Base-by-base conservation (phyloP, 371 early-diverging fungal species). In the Zancudomyces culisetae region DNA sequence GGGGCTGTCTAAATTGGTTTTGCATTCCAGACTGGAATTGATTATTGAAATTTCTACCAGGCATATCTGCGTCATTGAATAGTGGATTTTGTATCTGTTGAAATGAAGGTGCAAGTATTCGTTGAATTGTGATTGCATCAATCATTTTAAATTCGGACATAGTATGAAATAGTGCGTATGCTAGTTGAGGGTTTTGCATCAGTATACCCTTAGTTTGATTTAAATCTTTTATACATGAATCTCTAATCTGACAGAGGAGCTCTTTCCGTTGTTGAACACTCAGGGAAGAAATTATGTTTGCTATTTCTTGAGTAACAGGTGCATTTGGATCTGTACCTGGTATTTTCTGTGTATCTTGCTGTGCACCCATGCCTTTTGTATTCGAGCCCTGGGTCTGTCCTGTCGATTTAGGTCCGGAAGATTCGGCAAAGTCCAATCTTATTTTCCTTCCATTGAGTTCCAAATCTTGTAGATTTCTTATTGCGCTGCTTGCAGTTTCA, bases 151-250 rank as follows among this genome's bases (percentile, higher is more conserved):
- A 77, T 62, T 80, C 77, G 6, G 86, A 54, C 70, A 90, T 72
- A 8, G 82, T 78, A 58, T 90, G 89, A 60, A 90, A 85, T 24
- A 90, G 63, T 2, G 87, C 87, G 66, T 87, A 89, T 18, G 85
- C 73, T 1, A 90, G 71, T 54, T 84, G 87, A 29, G 91, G 93
- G 56, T 90, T 86, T 22, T 73, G 58, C 15, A 66, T 60, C 29
- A 92, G 61, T 29, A 90, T 68, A 1, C 76, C 66, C 35, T 75
- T 73, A 3, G 83, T 80, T 42, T 80, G 75, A 6, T 81, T 80
- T 1, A 70, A 83, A 59, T 73, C 73, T 43, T 49, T 83, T 58
- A 84, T 83, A 70, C 10, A 35, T 35, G 35, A 35, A 15, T 35
- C 35, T 15, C 85, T 87, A 73, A 88, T 73, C 45, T 85, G 79